phyloP scores from a whole-genome alignment of 768 basidiomycete species.

The Boletales sp. region DNA sequence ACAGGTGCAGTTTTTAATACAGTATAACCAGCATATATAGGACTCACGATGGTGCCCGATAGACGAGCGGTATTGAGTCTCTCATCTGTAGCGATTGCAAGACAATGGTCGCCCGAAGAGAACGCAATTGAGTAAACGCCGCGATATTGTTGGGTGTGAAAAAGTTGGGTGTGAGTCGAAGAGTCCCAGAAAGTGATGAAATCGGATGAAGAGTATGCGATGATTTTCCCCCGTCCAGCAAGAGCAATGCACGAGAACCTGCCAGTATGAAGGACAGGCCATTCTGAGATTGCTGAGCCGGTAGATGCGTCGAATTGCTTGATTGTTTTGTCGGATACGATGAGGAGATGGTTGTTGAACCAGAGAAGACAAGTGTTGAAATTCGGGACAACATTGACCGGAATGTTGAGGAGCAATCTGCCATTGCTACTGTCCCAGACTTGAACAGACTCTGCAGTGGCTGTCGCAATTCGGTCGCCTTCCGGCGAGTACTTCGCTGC shows the following conservation, averaged over 20 bases:
- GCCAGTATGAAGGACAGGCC: neutral
- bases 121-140: neutral
- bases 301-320: neutral
- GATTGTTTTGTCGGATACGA: neutral
- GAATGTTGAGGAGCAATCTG: neutral
- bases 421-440: conserved; percentile 1
- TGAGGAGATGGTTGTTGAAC: neutral
- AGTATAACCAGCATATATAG: too few species aligned
- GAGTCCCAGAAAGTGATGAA: conserved; percentile 2
- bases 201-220: neutral
- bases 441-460: neutral
- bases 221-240: neutral
- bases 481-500: neutral
- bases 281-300: neutral
- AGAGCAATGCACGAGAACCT: neutral
- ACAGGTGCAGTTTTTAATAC: too few species aligned
- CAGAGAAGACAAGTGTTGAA: conserved; percentile 6
- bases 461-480: conserved; percentile 1
- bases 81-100: neutral
- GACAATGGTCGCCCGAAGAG: neutral
- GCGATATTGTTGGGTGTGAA: neutral
- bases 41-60: too few species aligned
- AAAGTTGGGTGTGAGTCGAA: neutral
- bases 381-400: neutral
- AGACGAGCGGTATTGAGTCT: too few species aligned